phyloP scores from a whole-genome alignment of 2,329 filamentous ascomycete genomes.

The Aureobasidium sp. region DNA sequence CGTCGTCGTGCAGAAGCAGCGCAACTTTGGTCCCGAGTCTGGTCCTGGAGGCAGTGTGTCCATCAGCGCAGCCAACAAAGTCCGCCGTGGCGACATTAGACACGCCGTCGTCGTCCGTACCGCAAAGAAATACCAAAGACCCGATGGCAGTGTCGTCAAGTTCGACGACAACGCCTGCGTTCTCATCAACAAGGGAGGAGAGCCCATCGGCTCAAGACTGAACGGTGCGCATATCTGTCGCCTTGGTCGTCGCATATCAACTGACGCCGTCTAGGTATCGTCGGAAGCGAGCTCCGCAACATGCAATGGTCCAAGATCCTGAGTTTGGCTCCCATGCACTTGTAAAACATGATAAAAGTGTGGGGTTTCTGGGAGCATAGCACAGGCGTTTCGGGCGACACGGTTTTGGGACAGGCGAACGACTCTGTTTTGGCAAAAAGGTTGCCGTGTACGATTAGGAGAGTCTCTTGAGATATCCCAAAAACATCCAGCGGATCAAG shows the following conservation, averaged over 20 bases:
- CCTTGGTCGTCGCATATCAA: background rate
- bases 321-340: constrained; percentile 80
- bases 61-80: constrained; percentile 74
- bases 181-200: constrained; percentile 90
- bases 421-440: background rate
- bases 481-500: background rate
- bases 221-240: constrained; percentile 49
- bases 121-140: constrained; percentile 74
- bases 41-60: constrained; percentile 64
- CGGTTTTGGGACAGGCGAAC: background rate
- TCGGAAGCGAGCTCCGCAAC: constrained; percentile 78
- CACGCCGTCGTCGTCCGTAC: constrained; percentile 94
- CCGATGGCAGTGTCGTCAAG: constrained; percentile 79
- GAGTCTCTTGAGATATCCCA: background rate
- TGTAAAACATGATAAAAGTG: constrained; percentile 38
- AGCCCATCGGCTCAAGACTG: constrained; percentile 87
- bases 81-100: constrained; percentile 90
- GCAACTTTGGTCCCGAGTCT: constrained; percentile 63
- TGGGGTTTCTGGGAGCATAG: constrained; percentile 13
- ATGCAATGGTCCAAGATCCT: constrained; percentile 99
- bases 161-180: constrained; percentile 99
- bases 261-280: constrained; percentile 51
- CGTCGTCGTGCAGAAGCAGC: constrained; percentile 94
- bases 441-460: constrained; percentile 7
- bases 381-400: constrained; percentile 13